These are phyloP conservation scores for Xylaria sp. DNA, from an alignment of 2,329 filamentous ascomycete species.

Conservation along the genomic window DNA sequence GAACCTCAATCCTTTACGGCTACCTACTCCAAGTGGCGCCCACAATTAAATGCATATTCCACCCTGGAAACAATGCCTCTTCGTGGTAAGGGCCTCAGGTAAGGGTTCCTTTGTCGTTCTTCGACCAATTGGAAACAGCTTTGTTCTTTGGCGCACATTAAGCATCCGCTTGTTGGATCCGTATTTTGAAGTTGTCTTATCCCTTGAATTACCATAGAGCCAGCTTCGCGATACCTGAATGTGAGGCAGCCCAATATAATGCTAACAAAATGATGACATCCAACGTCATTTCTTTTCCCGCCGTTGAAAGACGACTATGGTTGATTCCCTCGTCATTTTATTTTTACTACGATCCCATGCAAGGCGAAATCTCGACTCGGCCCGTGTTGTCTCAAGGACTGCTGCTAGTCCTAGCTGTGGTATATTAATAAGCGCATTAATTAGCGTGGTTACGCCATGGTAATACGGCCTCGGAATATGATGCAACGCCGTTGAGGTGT, in stretches of 20 bases:
- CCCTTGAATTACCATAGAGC: neutral
- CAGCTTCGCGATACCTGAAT: slow-evolving; percentile 1
- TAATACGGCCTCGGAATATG: neutral
- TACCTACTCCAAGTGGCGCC: slow-evolving; percentile 38
- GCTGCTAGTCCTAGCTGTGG: neutral
- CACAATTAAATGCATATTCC: slow-evolving; percentile 25
- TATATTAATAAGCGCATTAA: neutral
- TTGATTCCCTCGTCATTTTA: neutral
- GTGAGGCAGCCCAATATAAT: neutral
- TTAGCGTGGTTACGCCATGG: neutral
- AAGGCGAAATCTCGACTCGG: too few species aligned
- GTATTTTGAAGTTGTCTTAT: slow-evolving; percentile 9
- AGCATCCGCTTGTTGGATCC: slow-evolving; percentile 12
- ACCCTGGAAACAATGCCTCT: neutral
- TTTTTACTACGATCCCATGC: neutral
- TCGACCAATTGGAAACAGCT: slow-evolving; percentile 25
- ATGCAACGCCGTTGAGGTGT: neutral
- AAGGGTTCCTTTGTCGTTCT: slow-evolving; percentile 3
- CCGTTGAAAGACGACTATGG: neutral
- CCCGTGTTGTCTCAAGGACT: neutral
- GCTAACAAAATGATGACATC: neutral
- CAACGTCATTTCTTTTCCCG: neutral
- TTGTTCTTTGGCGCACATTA: slow-evolving; percentile 1
- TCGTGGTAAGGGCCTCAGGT: neutral
- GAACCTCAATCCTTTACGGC: slow-evolving; percentile 19